Evolutionary conservation across 257 asterid species (phyloP), one percentile per base, ranked within the genome.

Genomic region (Solanum sejunctum): DNA sequence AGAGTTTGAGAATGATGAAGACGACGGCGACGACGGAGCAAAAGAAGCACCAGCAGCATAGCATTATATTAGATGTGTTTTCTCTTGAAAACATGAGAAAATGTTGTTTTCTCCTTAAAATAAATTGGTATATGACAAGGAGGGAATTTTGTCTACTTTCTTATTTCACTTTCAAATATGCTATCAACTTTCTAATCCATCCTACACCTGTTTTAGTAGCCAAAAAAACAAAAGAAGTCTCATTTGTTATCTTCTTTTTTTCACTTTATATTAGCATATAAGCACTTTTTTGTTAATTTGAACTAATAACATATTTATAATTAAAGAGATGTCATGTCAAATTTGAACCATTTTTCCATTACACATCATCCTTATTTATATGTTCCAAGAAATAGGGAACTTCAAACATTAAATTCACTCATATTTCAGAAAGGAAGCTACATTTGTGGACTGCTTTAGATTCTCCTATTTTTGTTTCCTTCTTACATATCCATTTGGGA

Each of bases 1-100:
- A 49, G 8, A 70, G 26, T 41, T 7, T 2, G 86, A 85, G 3
- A 82, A 49, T 43, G 87, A 85, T 54, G 87, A n/a, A n/a, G n/a
- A 84, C 1, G 52, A 69, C 0, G 89, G 84, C 13, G 89, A 81
- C 1, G 89, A 85, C 8, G 89, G 82, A 63, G 41, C 67, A 52
- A 81, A 72, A 4, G 86, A 85, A 6, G 89, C 89, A 7, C 89
- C 89, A 0, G 87, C 89, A 15, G 89, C 89, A 16, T 87, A 75
- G 12, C 16, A 36, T 17, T 67, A 28, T 15, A 7, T 17, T 67
- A 28, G 15, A 7, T 63, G 8, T 26, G 43, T 64, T 64, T 64
- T 64, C 9, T 63, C 26, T 63, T 63, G 39, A 23, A 63, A 63
- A 12, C 18, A 63, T 63, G 41, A 39, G 52, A 70, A 69, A 18